Evolutionary conservation across 768 basidiomycete genomes (phyloP), one percentile per base, ranked within the genome.

Genomic region (Mycena pura): DNA sequence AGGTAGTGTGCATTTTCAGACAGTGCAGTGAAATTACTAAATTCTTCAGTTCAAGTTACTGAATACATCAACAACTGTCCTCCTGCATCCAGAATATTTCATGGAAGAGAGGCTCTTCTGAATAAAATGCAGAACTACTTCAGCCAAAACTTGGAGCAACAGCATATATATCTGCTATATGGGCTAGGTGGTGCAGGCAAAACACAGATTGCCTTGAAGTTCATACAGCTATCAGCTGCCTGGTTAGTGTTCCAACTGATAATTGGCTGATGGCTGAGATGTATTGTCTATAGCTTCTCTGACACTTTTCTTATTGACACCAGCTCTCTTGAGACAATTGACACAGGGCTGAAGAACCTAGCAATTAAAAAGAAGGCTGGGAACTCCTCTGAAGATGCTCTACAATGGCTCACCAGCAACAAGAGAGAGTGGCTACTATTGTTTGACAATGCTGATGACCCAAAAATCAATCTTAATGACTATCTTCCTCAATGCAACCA

Each of bases 401-500:
- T 36, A 10, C 31, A 15, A 6, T 57, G 55, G 55, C 32, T 57
- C 6, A 8, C 9, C 19, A 47, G 15, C 11, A 22, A 21, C 8
- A 14, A 0, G 14, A 13, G 36, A 5, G 34, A 21, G 11, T 62
- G 53, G 45, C 41, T 62, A 3, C 27, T 56, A 8, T 22, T 46
- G 11, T 48, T 48, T 28, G 44, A 46, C 47, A 50, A 57, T 50
- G 46, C 54, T 39, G 61, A 57, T 51, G 46, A 56, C 22, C 36
- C 38, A 19, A 31, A 39, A 15, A 32, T 62, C 15, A 21, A 47
- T 21, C 28, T 62, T 9, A 40, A 48, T 14, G 22, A 54, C 11
- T 56, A 48, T 28, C 25, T 62, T 22, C 54, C 60, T 5, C 17
- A 17, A 21, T 31, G 59, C 24, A 32, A 32, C 6, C 55, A 57